Evolutionary conservation across 768 basidiomycete genomes (phyloP).

Genomic region (Podaxis pistillaris): DNA sequence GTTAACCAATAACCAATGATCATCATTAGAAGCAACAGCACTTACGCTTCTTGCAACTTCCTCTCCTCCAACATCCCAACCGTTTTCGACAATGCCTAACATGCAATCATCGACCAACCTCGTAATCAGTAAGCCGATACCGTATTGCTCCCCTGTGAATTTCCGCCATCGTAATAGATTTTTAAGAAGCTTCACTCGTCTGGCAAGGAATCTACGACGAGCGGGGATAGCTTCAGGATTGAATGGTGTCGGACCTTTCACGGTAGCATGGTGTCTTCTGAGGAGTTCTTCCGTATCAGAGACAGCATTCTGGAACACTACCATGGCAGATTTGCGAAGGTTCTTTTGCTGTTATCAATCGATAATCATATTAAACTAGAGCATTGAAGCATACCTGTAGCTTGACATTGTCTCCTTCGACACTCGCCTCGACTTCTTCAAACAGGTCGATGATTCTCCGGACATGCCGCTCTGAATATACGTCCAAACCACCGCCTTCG

Average conservation of each 20-base stretch:
- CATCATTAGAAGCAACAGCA: slow-evolving; percentile 15
- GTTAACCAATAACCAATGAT: slow-evolving; percentile 17
- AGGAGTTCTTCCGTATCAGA: slow-evolving; percentile 48
- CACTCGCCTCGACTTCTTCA: slow-evolving; percentile 78
- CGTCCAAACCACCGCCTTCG: slow-evolving; percentile 79
- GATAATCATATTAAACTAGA: not conserved
- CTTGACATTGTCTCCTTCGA: slow-evolving; percentile 62
- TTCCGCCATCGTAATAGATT: slow-evolving; percentile 80
- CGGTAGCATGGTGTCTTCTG: slow-evolving; percentile 43
- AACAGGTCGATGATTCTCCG: slow-evolving; percentile 66
- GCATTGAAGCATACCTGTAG: slow-evolving; percentile 48
- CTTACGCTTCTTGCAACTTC: slow-evolving; percentile 59
- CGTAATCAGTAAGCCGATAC: slow-evolving; percentile 51
- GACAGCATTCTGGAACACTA: slow-evolving; percentile 54
- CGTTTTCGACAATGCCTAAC: slow-evolving; percentile 63
- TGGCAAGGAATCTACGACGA: slow-evolving; percentile 64
- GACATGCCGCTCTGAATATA: slow-evolving; percentile 68
- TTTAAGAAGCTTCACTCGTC: slow-evolving; percentile 67
- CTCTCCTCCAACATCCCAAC: slow-evolving; percentile 89
- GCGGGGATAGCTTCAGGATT: slow-evolving; percentile 76
- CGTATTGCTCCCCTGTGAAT: slow-evolving; percentile 59
- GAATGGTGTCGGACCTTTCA: slow-evolving; percentile 45
- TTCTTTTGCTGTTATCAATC: slow-evolving; percentile 35
- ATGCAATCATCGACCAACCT: slow-evolving; percentile 60
- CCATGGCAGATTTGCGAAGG: slow-evolving; percentile 52